Evolutionary conservation across 148 eudicot species (phyloP), one percentile per base, ranked within the genome.

Genomic region (Vaccinium vitisidaea): DNA sequence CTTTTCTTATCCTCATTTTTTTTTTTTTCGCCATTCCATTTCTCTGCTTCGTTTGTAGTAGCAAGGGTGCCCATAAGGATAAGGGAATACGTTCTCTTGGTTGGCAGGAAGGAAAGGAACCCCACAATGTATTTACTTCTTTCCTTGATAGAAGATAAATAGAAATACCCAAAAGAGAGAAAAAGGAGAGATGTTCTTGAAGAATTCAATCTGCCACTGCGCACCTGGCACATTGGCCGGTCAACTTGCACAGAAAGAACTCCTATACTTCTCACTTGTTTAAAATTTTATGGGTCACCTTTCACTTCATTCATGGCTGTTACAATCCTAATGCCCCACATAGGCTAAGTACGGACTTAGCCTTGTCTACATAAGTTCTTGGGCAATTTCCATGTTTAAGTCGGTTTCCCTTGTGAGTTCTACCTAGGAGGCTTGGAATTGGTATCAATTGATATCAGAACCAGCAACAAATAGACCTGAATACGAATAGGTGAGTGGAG

Each of bases 11-110:
- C 36, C 36, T 12, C 73, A 67, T 25, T 25, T 25, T 1, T 23
- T 63, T 63, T 63, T 4, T 75, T 19, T 3, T 2, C 15, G 15
- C 12, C 52, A 75, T 75, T 18, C 79, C 79, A 75, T 9, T 21
- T 75, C 79, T 75, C 30, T 19, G 30, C 52, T 49, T 52, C 80
- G 54, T 49, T 27, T 69, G 30, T 13, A 27, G 74, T 50, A 77
- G 25, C 25, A 21, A 77, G 80, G 80, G 56, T 49, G 75, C 48
- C 75, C 75, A 70, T 70, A 70, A 32, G 16, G 75, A 70, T 27
- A 70, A 70, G 8, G 75, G 48, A 70, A 70, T 70, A 70, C 32
- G n/a, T 32, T 70, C 75, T 32, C 16, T 30, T 70, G 74, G 74
- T 25, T n/a, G 21, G 27, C 69, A 63, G 30, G 25, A 63, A 63